Conservation (phyloP, 306 rosid genomes). For the Quercus gilva region DNA sequence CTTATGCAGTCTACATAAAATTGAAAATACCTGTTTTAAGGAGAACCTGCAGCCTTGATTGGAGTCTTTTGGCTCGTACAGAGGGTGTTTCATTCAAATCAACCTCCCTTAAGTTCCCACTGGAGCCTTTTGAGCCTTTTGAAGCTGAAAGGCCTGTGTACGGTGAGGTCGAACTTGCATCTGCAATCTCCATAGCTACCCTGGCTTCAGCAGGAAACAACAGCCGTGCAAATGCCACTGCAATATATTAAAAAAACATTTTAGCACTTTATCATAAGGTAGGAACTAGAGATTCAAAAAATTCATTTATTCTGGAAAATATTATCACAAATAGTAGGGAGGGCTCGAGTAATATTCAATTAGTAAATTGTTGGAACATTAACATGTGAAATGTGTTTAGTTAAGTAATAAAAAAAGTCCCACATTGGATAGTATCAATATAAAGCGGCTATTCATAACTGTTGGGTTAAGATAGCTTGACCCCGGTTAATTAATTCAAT, state of each 20-base stretch:
- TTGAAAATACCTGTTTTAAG: no score
- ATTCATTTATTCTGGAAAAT: not conserved
- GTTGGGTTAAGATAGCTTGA: no score
- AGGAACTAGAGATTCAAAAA: not conserved
- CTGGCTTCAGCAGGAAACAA: constrained; percentile 85
- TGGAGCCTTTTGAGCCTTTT: constrained; percentile 44
- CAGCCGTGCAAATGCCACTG: constrained; percentile 76
- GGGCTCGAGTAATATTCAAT: not conserved
- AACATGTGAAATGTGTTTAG: no score
- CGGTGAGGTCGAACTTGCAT: constrained; percentile 41
- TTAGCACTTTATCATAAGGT: constrained; percentile 3
- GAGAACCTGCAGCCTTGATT: no score
- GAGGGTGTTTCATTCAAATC: constrained; percentile 82
- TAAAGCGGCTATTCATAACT: no score
- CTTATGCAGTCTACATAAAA: no score
- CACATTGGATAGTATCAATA: no score
- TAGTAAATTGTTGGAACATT: no score
- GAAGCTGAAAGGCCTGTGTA: constrained; percentile 23
- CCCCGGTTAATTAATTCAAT: no score
- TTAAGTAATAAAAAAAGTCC: no score
- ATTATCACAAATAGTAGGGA: not conserved
- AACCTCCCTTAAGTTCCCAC: constrained; percentile 61
- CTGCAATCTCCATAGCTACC: constrained; percentile 79
- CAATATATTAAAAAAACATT: constrained; percentile 7
- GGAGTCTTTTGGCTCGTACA: constrained; percentile 46